Base-by-base conservation (phyloP, 2,329 filamentous ascomycete genomes). In the Microcyclosporella mali region DNA sequence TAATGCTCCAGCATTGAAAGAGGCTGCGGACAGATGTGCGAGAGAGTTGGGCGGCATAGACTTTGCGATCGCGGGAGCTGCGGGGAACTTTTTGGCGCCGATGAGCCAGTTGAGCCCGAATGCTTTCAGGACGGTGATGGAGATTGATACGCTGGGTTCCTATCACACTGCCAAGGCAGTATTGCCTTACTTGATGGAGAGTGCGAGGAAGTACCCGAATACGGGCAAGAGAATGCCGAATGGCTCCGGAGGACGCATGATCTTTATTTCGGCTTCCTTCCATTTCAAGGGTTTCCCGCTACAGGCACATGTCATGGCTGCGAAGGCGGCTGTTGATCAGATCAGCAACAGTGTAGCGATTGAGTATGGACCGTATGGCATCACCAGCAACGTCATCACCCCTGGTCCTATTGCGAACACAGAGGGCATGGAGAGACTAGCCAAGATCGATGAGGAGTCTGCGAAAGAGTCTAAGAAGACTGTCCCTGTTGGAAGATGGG, bases 151-250 rank as follows among this genome's bases (percentile, higher is more conserved):
- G 2, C 67, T 97, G 28, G 92, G 92, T 25, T 94, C 86, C 12
- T 98, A 85, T 70, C 94, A 97, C 70, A 95, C 88, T 2, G 75
- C 95, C 60, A 97, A 97, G 69, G 88, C 90, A 3, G 92, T 88
- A 1, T 70, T 95, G 27, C 87, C 88, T 0, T 77, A 94, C 58
- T 77, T 98, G 2, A 67, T 88, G 10, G 74, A 79, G 56, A 94
- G 88, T n/a, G 82, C 85, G 1, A 66, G 69, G 27, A 78, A 77
- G 56, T 70, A 82, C 56, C 75, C 68, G 49, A 74, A 75, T 14
- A 79, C 84, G 52, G 74, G 77, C 2, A 77, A 78, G 21, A 10
- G 30, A 8, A 42, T 42, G 15, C 31, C 17, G 0, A 30, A 42
- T 11, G 64, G 60, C 43, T 84, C 83, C 0, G 85, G 85, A 36